Percentiles rank a stretch among this genome's conserved stretches.
These are phyloP conservation scores for Marvania coccoides DNA, from an alignment of 139 green algal genomes.

Conservation along the genomic window DNA sequence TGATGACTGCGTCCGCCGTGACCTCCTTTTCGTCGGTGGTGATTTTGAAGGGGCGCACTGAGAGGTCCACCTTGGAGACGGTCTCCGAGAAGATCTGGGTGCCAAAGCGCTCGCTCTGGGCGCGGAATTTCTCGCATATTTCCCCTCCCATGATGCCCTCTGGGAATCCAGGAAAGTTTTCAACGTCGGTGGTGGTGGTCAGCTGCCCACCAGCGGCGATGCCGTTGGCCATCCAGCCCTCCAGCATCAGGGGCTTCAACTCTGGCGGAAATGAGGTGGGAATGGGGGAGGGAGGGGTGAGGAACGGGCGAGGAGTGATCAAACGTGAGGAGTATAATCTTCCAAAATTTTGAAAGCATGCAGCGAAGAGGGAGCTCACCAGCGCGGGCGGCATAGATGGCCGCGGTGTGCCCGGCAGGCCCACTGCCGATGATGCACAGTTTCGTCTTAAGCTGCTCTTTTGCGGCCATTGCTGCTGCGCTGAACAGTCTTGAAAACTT, in stretches of 20 bases:
- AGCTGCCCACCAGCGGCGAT: constrained; percentile 91
- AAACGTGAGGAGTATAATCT: not conserved
- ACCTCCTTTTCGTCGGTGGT: constrained; percentile 45
- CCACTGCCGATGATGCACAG: constrained; percentile 78
- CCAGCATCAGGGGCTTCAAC: constrained; percentile 76
- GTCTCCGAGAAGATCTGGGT: constrained; percentile 69
- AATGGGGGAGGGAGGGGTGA: not conserved
- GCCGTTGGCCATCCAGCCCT: constrained; percentile 79
- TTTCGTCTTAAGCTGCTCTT: constrained; percentile 39
- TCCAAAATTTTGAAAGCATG: not conserved
- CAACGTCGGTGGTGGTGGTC: constrained; percentile 90
- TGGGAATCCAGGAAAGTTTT: constrained; percentile 95
- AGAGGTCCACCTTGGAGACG: constrained; percentile 73
- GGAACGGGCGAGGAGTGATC: not conserved
- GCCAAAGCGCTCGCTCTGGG: constrained; percentile 60
- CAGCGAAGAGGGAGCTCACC: constrained; percentile 2
- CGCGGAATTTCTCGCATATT: constrained; percentile 53
- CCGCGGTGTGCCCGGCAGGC: constrained; percentile 81
- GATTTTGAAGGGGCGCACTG: constrained; percentile 47
- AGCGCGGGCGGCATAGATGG: constrained; percentile 46
- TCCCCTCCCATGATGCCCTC: constrained; percentile 90
- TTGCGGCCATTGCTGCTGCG: constrained; percentile 12
- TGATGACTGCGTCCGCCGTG: constrained; percentile 77
- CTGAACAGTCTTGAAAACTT: not conserved
- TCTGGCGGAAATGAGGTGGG: constrained; percentile 31